Evolutionary conservation across 805 yeast species (phyloP).

Genomic region (Nakazawaea molendinolei): DNA sequence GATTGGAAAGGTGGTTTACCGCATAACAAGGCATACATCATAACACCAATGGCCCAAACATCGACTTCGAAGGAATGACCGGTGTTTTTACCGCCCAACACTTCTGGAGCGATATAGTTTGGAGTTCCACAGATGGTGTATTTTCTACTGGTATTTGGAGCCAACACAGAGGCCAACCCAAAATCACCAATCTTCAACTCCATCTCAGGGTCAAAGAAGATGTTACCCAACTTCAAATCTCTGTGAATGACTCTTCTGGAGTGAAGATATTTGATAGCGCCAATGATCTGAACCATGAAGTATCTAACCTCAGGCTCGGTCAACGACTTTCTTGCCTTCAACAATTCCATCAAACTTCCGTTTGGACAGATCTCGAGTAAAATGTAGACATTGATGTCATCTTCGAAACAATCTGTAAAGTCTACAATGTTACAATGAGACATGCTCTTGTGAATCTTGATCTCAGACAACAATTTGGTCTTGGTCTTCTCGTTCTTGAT

Average conservation of each 20-base stretch:
- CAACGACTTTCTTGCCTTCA: slow-evolving; percentile 76
- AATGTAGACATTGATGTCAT: slow-evolving; percentile 88
- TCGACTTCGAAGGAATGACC: slow-evolving; percentile 96
- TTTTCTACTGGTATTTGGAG: slow-evolving; percentile 63
- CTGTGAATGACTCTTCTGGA: slow-evolving; percentile 89
- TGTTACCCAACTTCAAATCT: slow-evolving; percentile 92
- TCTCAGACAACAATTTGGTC: slow-evolving; percentile 81
- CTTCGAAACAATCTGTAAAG: slow-evolving; percentile 95
- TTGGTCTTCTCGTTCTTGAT: slow-evolving; percentile 87
- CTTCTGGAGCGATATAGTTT: slow-evolving; percentile 97
- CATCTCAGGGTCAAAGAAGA: slow-evolving; percentile 90
- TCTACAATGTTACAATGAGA: slow-evolving; percentile 85
- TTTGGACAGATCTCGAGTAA: slow-evolving; percentile 92
- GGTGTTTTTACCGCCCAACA: slow-evolving; percentile 73
- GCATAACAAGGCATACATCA: slow-evolving; percentile 84
- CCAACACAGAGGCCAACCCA: slow-evolving; percentile 95
- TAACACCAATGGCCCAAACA: slow-evolving; percentile 96
- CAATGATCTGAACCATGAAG: slow-evolving; percentile 87
- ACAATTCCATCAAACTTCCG: slow-evolving; percentile 88
- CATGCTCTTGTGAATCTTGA: slow-evolving; percentile 89
- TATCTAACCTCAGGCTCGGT: slow-evolving; percentile 89
- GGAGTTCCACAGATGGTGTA: slow-evolving; percentile 98
- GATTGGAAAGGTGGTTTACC: slow-evolving; percentile 99
- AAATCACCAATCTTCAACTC: slow-evolving; percentile 95
- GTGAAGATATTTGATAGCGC: slow-evolving; percentile 91